Percentiles rank a stretch among this genome's conserved stretches.
Conservation (phyloP, 768 basidiomycete genomes). For the Leccinum uliginosum region DNA sequence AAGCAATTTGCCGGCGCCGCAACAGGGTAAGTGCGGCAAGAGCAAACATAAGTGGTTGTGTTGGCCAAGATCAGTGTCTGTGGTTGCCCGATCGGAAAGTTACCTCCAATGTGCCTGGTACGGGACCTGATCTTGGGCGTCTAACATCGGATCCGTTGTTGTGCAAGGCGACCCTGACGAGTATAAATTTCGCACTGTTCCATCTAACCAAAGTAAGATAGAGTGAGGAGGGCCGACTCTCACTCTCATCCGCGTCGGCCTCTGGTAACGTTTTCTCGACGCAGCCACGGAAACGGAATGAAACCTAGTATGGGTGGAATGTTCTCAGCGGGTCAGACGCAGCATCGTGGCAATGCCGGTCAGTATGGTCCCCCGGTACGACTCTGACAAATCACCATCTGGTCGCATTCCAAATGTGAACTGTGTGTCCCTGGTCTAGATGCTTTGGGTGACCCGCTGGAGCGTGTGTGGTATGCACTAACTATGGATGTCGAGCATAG, state of each 20-base stretch:
- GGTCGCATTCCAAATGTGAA: conserved; percentile 7
- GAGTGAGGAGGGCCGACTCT: conserved; percentile 11
- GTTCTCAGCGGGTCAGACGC: conserved; percentile 9
- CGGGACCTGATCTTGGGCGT: conserved; percentile 27
- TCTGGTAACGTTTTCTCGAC: conserved; percentile 14
- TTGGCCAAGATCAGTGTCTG: conserved; percentile 27
- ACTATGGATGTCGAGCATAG: conserved; percentile 25
- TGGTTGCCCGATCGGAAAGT: conserved; percentile 24
- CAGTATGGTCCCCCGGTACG: conserved; percentile 3
- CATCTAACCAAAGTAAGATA: conserved; percentile 32
- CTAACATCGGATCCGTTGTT: conserved; percentile 11
- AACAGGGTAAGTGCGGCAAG: conserved; percentile 28
- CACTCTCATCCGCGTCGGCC: conserved; percentile 13
- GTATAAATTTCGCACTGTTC: conserved; percentile 13
- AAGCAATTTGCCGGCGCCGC: conserved; percentile 30
- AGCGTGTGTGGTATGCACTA: conserved; percentile 8
- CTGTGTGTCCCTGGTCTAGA: conserved; percentile 7
- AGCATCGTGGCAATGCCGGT: conserved; percentile 25
- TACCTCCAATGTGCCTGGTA: conserved; percentile 28
- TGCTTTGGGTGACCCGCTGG: conserved; percentile 4
- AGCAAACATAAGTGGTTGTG: conserved; percentile 26
- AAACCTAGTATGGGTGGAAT: conserved; percentile 13
- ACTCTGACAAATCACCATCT: conserved; percentile 9
- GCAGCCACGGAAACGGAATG: conserved; percentile 18
- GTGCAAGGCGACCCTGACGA: conserved; percentile 24